These are phyloP conservation scores for Antitrichia curtipendula DNA, from an alignment of 225 moss, liverwort and hornwort genomes.

Conservation along the genomic window DNA sequence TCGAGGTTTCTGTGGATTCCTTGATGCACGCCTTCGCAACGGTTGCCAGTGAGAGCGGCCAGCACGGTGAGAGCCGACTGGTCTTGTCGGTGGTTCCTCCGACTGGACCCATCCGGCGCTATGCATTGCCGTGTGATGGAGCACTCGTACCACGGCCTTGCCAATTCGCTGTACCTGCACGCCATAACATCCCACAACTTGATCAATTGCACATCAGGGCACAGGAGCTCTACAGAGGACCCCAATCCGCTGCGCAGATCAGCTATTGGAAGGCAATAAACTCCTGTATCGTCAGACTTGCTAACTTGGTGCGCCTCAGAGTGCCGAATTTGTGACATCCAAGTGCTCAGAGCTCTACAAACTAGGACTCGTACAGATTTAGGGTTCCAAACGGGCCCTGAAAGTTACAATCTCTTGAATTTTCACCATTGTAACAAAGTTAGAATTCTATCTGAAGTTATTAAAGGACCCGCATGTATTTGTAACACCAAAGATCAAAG, in stretches of 20 bases:
- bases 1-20: slow-evolving; percentile 29
- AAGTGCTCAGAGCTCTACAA: not conserved
- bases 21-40: slow-evolving; percentile 19
- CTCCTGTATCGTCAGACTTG: not conserved
- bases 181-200: not conserved
- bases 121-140: slow-evolving; percentile 62
- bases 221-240: too few relatives aligned
- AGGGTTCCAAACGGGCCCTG: not conserved
- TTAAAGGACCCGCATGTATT: not conserved
- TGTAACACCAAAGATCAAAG: not conserved
- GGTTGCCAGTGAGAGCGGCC: slow-evolving; percentile 8
- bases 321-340: not conserved
- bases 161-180: slow-evolving; percentile 32
- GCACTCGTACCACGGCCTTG: slow-evolving; percentile 64
- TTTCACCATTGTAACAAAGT: too few relatives aligned
- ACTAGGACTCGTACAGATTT: not conserved
- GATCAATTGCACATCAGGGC: not conserved
- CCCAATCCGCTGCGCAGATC: not conserved
- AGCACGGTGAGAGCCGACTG: slow-evolving; percentile 54
- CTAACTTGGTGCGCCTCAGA: not conserved
- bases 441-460: not conserved
- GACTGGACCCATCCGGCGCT: slow-evolving; percentile 55
- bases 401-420: not conserved
- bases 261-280: not conserved
- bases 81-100: slow-evolving; percentile 56